Conservation (phyloP, 2,329 filamentous ascomycete genomes). For the Microcyclospora tardicrescens region DNA sequence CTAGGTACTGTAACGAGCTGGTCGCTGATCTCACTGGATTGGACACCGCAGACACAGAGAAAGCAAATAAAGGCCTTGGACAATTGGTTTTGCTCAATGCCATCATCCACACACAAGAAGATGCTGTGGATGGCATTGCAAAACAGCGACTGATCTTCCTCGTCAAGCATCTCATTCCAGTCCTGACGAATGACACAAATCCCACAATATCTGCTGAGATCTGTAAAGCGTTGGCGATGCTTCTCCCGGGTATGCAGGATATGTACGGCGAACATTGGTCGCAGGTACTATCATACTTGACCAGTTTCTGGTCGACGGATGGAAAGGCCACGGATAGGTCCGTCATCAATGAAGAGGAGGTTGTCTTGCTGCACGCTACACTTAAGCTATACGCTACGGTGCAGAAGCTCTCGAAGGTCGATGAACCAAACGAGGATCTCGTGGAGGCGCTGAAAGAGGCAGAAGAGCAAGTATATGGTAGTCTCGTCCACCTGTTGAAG, state of each 20-base stretch:
- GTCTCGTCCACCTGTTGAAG: slow-evolving; percentile 52
- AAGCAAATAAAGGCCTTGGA: slow-evolving; percentile 22
- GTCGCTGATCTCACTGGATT: slow-evolving; percentile 46
- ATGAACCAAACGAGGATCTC: slow-evolving; percentile 76
- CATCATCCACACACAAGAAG: slow-evolving; percentile 37
- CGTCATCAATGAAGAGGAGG: slow-evolving; percentile 9
- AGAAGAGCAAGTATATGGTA: slow-evolving; percentile 41
- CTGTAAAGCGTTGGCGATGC: slow-evolving; percentile 38
- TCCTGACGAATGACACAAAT: slow-evolving; percentile 44
- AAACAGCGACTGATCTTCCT: slow-evolving; percentile 67
- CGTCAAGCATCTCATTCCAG: slow-evolving; percentile 62
- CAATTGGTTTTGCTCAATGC: slow-evolving; percentile 43
- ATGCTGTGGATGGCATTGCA: slow-evolving; percentile 35
- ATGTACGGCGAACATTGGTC: slow-evolving; percentile 87
- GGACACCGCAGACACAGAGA: slow-evolving; percentile 22
- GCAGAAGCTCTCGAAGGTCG: slow-evolving; percentile 38
- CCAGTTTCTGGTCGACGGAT: slow-evolving; percentile 22
- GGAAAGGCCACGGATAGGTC: background rate
- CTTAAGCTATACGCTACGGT: slow-evolving; percentile 57
- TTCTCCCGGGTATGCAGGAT: slow-evolving; percentile 63
- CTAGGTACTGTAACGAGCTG: slow-evolving; percentile 46
- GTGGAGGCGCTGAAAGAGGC: slow-evolving; percentile 56
- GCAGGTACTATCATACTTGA: slow-evolving; percentile 26
- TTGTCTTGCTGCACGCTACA: slow-evolving; percentile 49
- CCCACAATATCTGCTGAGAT: slow-evolving; percentile 42